Evolutionary conservation across 1,284 basidiomycete genomes (phyloP), one percentile per base, ranked within the genome.

Genomic region (Porodaedalea pini): DNA sequence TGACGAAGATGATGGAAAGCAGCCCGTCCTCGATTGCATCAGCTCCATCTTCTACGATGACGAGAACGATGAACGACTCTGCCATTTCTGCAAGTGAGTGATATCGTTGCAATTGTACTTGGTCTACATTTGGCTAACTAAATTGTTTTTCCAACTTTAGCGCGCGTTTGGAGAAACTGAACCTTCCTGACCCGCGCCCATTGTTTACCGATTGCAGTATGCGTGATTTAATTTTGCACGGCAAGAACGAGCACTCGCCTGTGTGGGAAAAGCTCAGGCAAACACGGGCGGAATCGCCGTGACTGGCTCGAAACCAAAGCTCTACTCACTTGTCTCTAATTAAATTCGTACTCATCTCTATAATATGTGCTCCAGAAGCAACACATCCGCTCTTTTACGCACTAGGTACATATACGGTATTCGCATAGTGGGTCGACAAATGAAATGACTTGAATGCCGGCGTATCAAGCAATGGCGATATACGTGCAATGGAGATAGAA

Each of bases 41-140:
- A 56, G 58, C 40, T 29, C 36, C 8, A 56, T 56, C 4, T 59
- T 59, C 41, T 56, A 41, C 25, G 58, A 59, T 32, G 54, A 50
- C 21, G 47, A 47, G 3, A 23, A 50, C 17, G 58, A 59, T 17
- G 58, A 56, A 34, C 51, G 58, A 13, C 29, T 49, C 19, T 59
- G 58, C 25, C 34, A 15, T 2, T 31, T 59, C 4, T 59, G 58
- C 58, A 56, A 59, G 58, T 59, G 36, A 43, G 58, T 51, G 17
- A 5, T 54, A 13, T 29, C 7, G 23, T 44, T 53, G 13, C 11
- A 25, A 13, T 27, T 23, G n/a, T 27, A 3, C 21, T 45, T 19
- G 17, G 7, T 36, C 2, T 15, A 37, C 3, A 32, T 10, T 23
- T 37, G 6, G 40, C 23, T 2, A 15, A 34, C 21, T 23, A 25